Base-by-base conservation (phyloP, 352 stramenopile genomes). In the Phytophthora lateralis region DNA sequence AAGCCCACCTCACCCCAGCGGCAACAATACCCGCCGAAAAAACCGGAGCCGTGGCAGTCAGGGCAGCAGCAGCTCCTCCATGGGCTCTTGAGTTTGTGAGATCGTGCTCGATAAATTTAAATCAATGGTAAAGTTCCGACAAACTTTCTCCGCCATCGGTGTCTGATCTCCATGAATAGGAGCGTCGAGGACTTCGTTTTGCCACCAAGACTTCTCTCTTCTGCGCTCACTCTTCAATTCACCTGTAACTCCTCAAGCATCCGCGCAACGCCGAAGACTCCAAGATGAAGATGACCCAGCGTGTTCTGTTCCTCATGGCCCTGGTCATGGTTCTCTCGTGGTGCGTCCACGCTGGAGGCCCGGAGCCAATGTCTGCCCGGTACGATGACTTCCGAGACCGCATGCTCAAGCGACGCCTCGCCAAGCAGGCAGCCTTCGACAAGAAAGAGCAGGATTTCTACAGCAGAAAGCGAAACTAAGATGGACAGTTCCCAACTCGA, bases 21-120 rank as follows among this genome's bases (percentile, higher is more conserved):
- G 35, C 47, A 44, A 24, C 20, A 51, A 17, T 11, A 54, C 11
- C 24, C 47, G 35, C 43, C 57, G 53, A 12, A 12, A 15, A 15
- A 65, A 72, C 27, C 58, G 54, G 34, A 69, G 32, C 49, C 67
- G 67, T 15, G 62, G 14, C 6, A 72, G 63, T 50, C 62, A 72
- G 29, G 63, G 63, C 8, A 75, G 67, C 39, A 75, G 58, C 49
- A 75, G 66, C 29, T 58, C 62, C 37, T 71, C 62, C 7, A 65
- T 71, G 63, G 62, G 55, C 41, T 71, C 66, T 21, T 69, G 69
- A 43, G 49, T 26, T 60, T 42, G 26, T 39, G 27, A 15, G 4
- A 38, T 37, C 21, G 18, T 5, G 15, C 37, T 43, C n/a, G 44
- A 43, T 71, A 67, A 69, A 59, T 55, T 67, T 61, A 71, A 55